A percentile compares a stretch with the other conserved stretches of the same genome.
Conservation (phyloP, 2,329 filamentous ascomycete genomes). For the Sporothrix sp. region DNA sequence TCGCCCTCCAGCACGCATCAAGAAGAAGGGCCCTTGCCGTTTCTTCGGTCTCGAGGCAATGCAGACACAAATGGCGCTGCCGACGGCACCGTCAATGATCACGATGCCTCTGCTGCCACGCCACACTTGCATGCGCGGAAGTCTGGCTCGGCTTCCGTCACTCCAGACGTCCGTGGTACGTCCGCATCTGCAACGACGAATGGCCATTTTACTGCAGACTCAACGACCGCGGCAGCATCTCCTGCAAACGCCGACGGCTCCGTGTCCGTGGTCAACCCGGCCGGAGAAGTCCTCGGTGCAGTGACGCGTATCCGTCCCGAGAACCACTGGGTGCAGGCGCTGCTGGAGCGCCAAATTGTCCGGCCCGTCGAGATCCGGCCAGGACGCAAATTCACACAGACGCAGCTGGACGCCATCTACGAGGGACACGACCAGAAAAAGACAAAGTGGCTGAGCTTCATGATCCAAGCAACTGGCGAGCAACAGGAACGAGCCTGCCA, state of each 20-base stretch:
- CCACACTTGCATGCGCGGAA: too few species aligned
- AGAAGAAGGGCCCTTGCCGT: background rate
- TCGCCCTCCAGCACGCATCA: background rate
- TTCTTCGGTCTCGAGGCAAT: background rate
- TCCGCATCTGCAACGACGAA: background rate
- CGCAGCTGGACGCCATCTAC: conserved; percentile 32
- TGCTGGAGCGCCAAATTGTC: conserved; percentile 30
- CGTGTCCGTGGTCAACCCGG: conserved; percentile 29
- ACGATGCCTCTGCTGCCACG: too few species aligned
- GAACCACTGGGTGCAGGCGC: conserved; percentile 32
- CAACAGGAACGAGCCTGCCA: conserved; percentile 31
- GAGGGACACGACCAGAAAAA: conserved; percentile 31
- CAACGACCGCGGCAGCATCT: too few species aligned
- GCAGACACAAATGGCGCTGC: background rate
- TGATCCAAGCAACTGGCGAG: conserved; percentile 41
- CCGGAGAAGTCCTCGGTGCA: conserved; percentile 30
- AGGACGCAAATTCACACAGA: conserved; percentile 31
- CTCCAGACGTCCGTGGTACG: background rate
- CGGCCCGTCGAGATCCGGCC: conserved; percentile 33
- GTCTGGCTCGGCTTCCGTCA: too few species aligned
- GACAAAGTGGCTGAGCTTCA: conserved; percentile 38
- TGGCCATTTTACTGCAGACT: too few species aligned
- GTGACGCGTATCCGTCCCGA: conserved; percentile 28
- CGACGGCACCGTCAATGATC: background rate
- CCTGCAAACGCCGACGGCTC: conserved; percentile 8